phyloP scores from a whole-genome alignment of 129 eudicot species.

The Escallonia rubra region DNA sequence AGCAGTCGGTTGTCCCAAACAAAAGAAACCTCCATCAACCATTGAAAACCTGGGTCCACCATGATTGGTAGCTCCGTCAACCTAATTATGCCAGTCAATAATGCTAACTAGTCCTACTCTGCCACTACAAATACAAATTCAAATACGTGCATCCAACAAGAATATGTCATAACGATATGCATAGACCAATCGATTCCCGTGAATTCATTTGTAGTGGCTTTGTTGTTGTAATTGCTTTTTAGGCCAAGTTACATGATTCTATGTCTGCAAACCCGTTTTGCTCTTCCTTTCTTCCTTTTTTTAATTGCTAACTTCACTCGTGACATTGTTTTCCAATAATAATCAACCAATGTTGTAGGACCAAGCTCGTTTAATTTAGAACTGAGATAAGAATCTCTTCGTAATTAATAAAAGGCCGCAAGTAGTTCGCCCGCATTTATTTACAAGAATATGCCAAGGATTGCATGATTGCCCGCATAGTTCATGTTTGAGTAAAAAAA shows the following conservation, averaged over 20 bases:
- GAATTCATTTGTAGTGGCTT: too few species aligned
- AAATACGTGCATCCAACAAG: too few species aligned
- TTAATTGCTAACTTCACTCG: neutral
- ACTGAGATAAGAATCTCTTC: neutral
- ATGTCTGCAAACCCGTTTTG: neutral
- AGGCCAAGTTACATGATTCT: too few species aligned
- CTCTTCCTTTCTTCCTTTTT: neutral
- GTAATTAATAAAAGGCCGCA: neutral
- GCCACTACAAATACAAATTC: too few species aligned
- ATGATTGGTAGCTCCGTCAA: neutral
- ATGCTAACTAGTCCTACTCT: neutral
- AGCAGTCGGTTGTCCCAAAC: neutral
- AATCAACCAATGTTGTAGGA: neutral
- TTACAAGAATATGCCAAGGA: neutral
- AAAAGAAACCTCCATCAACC: neutral
- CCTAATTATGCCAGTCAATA: neutral
- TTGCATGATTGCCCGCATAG: neutral
- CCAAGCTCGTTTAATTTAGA: neutral
- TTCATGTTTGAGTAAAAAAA: neutral
- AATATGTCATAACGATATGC: too few species aligned
- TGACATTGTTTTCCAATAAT: neutral
- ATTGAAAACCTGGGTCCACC: constrained; percentile 3
- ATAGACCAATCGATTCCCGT: too few species aligned
- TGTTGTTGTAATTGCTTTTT: too few species aligned
- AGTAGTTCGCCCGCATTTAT: too few species aligned